phyloP scores from a whole-genome alignment of 1,284 basidiomycete species.

The Moniliophthora roreri region DNA sequence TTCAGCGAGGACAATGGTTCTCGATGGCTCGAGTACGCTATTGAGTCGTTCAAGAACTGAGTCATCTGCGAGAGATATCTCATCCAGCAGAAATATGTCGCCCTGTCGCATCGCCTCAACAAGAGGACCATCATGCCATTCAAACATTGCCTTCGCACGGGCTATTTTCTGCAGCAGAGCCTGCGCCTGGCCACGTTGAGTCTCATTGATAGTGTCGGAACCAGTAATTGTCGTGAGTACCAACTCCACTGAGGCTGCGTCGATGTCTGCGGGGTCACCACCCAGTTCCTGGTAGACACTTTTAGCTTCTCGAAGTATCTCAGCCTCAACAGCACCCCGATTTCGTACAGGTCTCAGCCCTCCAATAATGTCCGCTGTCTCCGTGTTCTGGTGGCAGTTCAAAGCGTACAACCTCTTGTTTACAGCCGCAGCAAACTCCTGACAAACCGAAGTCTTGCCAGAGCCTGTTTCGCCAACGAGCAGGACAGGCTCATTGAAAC shows the following conservation, averaged over 20 bases:
- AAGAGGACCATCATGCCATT: slow-evolving; percentile 96
- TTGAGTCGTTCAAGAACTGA: slow-evolving; percentile 98
- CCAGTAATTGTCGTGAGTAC: slow-evolving; percentile 37
- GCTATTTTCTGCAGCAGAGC: slow-evolving; percentile 43
- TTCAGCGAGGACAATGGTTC: slow-evolving; percentile 93
- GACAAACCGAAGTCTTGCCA: slow-evolving; percentile 97
- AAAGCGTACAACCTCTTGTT: slow-evolving; percentile 71
- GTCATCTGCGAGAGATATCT: slow-evolving; percentile 98
- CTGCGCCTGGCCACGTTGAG: slow-evolving; percentile 34
- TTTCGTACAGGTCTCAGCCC: slow-evolving; percentile 93
- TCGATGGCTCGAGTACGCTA: slow-evolving; percentile 90
- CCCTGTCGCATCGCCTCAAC: slow-evolving; percentile 90
- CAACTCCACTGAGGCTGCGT: slow-evolving; percentile 36
- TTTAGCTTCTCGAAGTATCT: slow-evolving; percentile 42
- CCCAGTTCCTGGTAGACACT: slow-evolving; percentile 42
- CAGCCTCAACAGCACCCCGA: slow-evolving; percentile 50
- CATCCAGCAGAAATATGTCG: slow-evolving; percentile 90
- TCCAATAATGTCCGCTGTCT: slow-evolving; percentile 96
- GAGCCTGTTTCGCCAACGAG: slow-evolving; percentile 99
- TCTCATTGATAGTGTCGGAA: slow-evolving; percentile 27
- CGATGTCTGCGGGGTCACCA: slow-evolving; percentile 27
- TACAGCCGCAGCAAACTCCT: slow-evolving; percentile 78
- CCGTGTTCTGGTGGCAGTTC: slow-evolving; percentile 99
- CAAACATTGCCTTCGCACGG: slow-evolving; percentile 76
- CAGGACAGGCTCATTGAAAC: slow-evolving; percentile 92